A percentile compares a stretch with the other conserved stretches of the same genome.
These are phyloP conservation scores for Raphanus sativus DNA, from an alignment of 345 rosid genomes.

Conservation along the genomic window DNA sequence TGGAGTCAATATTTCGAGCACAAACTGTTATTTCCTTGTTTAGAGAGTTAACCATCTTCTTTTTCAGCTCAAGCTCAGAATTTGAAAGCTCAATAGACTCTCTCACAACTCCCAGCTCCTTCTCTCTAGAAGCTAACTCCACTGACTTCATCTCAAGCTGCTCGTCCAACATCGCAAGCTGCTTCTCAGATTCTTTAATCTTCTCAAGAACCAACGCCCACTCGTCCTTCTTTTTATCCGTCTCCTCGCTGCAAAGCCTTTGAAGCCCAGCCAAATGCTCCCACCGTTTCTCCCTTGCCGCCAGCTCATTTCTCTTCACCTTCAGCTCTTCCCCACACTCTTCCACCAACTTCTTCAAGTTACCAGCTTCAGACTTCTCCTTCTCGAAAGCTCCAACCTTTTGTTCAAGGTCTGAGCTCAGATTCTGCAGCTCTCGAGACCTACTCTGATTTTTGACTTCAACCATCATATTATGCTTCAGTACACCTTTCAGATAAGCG, in stretches of 20 bases:
- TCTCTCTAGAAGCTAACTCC: not conserved
- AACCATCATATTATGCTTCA: slow-evolving; percentile 1
- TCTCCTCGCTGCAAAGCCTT: slow-evolving; percentile 8
- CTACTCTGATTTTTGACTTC: not conserved
- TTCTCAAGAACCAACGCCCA: not conserved
- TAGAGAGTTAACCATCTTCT: not conserved
- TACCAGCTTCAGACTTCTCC: slow-evolving; percentile 26
- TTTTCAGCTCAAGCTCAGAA: slow-evolving; percentile 9
- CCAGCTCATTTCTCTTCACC: not conserved
- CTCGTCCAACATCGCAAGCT: not conserved
- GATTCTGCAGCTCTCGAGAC: not conserved
- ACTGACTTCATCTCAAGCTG: not conserved
- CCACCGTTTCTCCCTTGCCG: not conserved
- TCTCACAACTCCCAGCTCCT: not conserved
- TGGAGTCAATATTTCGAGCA: not conserved
- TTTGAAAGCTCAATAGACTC: not conserved
- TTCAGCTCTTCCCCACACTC: not conserved
- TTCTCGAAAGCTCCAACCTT: not conserved
- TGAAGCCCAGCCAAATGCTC: not conserved
- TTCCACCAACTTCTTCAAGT: slow-evolving; percentile 16
- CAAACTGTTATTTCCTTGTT: not conserved
- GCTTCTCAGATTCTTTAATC: slow-evolving; percentile 9
- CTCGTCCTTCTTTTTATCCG: not conserved
- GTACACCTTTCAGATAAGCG: slow-evolving; percentile 1
- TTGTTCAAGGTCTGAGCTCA: slow-evolving; percentile 12